These are phyloP conservation scores for Leucoagaricus sp. DNA, from an alignment of 1,284 basidiomycete species.

Conservation along the genomic window DNA sequence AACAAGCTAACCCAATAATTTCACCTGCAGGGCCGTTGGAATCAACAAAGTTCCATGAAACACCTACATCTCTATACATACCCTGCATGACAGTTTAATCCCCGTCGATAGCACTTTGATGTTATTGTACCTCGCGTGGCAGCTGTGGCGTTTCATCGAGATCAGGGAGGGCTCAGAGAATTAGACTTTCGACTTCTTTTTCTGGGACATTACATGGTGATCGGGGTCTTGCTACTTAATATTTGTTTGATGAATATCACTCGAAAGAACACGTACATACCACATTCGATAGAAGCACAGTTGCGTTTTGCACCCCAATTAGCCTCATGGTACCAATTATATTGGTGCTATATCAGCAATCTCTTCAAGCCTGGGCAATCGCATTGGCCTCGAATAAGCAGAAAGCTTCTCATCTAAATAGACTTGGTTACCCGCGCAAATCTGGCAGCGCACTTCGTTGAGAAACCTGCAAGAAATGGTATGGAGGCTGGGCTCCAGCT, in stretches of 20 bases:
- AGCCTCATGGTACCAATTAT: slow-evolving; percentile 4
- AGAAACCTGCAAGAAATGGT: neutral
- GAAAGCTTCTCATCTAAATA: neutral
- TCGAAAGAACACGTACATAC: neutral
- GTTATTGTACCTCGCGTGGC: slow-evolving; percentile 9
- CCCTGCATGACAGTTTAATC: slow-evolving; percentile 6
- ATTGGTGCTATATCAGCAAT: neutral
- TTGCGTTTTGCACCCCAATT: slow-evolving; percentile 14
- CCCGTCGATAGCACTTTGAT: slow-evolving; percentile 7
- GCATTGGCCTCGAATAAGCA: neutral
- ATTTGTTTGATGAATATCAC: slow-evolving; percentile 8
- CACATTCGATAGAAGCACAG: neutral
- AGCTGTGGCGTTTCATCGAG: neutral
- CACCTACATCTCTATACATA: slow-evolving; percentile 11
- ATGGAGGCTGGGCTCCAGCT: neutral
- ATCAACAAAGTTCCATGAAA: slow-evolving; percentile 50
- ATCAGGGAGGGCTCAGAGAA: slow-evolving; percentile 1
- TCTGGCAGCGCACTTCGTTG: neutral
- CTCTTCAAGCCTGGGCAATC: neutral
- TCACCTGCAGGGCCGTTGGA: slow-evolving; percentile 44
- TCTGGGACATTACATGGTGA: neutral
- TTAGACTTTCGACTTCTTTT: neutral
- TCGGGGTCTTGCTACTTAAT: slow-evolving; percentile 5
- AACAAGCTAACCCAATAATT: slow-evolving; percentile 21
- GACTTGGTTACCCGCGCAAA: neutral